Conservation (phyloP, 805 yeast genomes). For the Priceomyces fermenticarens region DNA sequence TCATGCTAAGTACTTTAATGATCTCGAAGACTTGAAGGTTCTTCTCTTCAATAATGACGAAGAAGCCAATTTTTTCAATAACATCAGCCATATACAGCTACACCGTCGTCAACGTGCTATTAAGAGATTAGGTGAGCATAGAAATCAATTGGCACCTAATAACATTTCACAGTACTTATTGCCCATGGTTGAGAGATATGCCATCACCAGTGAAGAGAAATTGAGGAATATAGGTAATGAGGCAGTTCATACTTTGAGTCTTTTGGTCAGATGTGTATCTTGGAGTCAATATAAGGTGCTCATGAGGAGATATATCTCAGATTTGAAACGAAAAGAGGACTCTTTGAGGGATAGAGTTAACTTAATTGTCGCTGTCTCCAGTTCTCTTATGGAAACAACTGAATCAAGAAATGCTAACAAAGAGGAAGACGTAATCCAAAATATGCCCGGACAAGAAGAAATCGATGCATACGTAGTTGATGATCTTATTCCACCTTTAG, state of each 20-base stretch:
- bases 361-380: conserved; percentile 56
- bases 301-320: conserved; percentile 61
- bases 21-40: conserved; percentile 62
- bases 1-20: conserved; percentile 41
- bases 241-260: conserved; percentile 59
- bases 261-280: conserved; percentile 53
- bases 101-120: conserved; percentile 86
- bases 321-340: conserved; percentile 38
- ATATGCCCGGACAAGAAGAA: conserved; percentile 24
- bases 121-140: conserved; percentile 53
- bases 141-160: conserved; percentile 44
- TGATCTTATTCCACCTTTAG: conserved; percentile 61
- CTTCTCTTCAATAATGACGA: conserved; percentile 64
- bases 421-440: conserved; percentile 16
- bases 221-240: conserved; percentile 62
- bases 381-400: conserved; percentile 42
- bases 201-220: conserved; percentile 54
- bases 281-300: conserved; percentile 83
- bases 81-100: conserved; percentile 78
- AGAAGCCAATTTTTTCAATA: conserved; percentile 77
- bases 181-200: conserved; percentile 84
- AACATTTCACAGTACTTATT: conserved; percentile 76
- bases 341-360: conserved; percentile 55
- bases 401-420: conserved; percentile 12
- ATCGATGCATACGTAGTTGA: conserved; percentile 43